phyloP scores from a whole-genome alignment of 1,284 basidiomycete genomes.

The Moesziomyces aphidis region DNA sequence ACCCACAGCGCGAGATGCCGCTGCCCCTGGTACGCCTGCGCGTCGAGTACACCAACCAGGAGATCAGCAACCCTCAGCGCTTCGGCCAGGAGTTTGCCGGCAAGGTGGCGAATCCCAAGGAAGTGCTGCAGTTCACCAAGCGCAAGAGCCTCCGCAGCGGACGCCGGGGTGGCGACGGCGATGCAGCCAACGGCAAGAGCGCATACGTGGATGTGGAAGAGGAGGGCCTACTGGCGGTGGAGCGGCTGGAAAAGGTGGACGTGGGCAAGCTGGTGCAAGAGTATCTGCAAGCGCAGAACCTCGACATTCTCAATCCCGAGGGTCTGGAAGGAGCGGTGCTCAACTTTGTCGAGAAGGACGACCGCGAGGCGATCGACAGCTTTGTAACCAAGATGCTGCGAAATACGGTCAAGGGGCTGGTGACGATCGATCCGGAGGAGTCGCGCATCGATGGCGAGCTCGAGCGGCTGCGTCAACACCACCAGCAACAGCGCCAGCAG shows the following conservation, averaged over 20 bases:
- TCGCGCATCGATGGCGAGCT: slow-evolving; percentile 45
- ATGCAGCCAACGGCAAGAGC: slow-evolving; percentile 7
- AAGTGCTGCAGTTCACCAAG: slow-evolving; percentile 88
- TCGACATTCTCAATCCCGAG: slow-evolving; percentile 59
- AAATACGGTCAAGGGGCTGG: slow-evolving; percentile 43
- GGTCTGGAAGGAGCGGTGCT: slow-evolving; percentile 59
- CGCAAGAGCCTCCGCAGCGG: slow-evolving; percentile 72
- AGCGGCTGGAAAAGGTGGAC: slow-evolving; percentile 58
- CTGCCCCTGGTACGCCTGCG: slow-evolving; percentile 87
- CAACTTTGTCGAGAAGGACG: slow-evolving; percentile 65
- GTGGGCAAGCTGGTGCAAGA: slow-evolving; percentile 59
- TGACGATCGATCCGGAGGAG: slow-evolving; percentile 56
- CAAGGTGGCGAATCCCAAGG: slow-evolving; percentile 90
- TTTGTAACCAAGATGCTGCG: slow-evolving; percentile 55
- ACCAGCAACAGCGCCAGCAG: slow-evolving; percentile 20
- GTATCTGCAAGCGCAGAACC: slow-evolving; percentile 56
- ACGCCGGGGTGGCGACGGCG: slow-evolving; percentile 11
- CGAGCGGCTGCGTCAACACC: slow-evolving; percentile 38
- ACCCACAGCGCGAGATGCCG: slow-evolving; percentile 33
- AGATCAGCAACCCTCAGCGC: slow-evolving; percentile 82
- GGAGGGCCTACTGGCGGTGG: slow-evolving; percentile 47
- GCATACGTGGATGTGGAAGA: slow-evolving; percentile 44
- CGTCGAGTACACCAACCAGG: slow-evolving; percentile 68
- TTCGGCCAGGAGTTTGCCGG: slow-evolving; percentile 96
- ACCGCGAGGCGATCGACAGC: slow-evolving; percentile 55